Conservation (phyloP, 2,329 filamentous ascomycete genomes). For the Aspergillus quadrilineatus region DNA sequence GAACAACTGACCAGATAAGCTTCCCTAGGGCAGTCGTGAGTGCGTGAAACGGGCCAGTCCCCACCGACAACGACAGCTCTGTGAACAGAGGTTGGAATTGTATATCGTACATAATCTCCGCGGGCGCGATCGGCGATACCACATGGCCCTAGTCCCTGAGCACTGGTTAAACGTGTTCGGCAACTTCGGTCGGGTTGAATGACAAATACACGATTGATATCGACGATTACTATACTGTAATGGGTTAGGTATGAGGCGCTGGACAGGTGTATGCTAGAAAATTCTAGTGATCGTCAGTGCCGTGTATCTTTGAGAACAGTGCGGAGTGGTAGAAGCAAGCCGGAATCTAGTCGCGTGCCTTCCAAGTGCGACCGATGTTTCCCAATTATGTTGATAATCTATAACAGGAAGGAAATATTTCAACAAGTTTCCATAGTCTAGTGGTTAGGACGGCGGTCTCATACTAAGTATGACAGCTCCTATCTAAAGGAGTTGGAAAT, state of each 20-base stretch:
- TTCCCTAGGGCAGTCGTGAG: background rate
- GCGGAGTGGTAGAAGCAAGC: too few relatives aligned
- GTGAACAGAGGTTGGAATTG: background rate
- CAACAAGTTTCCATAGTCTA: conserved; percentile 16
- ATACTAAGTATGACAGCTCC: conserved; percentile 12
- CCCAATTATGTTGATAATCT: too few relatives aligned
- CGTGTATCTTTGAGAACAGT: too few relatives aligned
- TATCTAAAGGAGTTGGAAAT: conserved; percentile 14
- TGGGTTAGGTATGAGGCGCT: too few relatives aligned
- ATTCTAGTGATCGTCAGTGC: too few relatives aligned
- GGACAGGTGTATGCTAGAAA: too few relatives aligned
- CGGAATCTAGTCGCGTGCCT: too few relatives aligned
- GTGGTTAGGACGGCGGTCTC: conserved; percentile 18
- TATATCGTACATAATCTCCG: background rate
- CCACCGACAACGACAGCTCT: background rate
- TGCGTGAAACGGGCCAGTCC: background rate
- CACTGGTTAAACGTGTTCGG: too few relatives aligned
- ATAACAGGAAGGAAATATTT: too few relatives aligned
- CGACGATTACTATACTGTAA: too few relatives aligned
- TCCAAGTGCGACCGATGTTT: too few relatives aligned
- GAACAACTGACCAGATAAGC: background rate
- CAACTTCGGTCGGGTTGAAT: background rate
- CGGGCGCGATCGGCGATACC: background rate
- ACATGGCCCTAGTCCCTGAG: background rate
- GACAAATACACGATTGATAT: background rate